Evolutionary conservation across 805 yeast species (phyloP).

Genomic region (Zygotorulaspora florentina): DNA sequence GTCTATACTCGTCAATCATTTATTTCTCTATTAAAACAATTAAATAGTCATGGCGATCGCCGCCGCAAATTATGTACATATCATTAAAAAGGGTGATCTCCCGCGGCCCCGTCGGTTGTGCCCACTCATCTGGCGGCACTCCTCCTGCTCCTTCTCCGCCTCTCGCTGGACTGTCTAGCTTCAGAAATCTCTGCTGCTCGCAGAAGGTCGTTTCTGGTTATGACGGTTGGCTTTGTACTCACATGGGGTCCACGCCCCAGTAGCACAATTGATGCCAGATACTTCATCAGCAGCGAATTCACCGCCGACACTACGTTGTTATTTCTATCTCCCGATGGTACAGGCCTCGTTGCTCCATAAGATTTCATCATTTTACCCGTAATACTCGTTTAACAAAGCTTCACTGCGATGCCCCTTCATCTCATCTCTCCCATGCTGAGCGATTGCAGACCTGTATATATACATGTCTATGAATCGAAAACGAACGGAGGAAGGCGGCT

Average conservation of each 20-base stretch:
- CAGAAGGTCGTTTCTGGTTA: conserved; percentile 25
- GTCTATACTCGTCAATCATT: too few species aligned
- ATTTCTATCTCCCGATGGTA: neutral
- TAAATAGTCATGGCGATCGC: too few species aligned
- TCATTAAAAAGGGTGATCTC: neutral
- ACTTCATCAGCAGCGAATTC: conserved; percentile 6
- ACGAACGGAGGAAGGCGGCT: too few species aligned
- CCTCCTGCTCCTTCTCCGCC: conserved; percentile 1
- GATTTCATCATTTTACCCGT: neutral
- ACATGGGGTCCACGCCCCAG: conserved; percentile 18
- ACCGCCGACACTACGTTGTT: neutral
- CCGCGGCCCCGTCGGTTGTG: neutral
- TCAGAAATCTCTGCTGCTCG: conserved; percentile 15
- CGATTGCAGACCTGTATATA: too few species aligned
- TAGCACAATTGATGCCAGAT: conserved; percentile 7
- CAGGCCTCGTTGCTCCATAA: neutral
- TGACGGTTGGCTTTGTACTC: conserved; percentile 17
- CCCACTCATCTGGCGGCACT: neutral
- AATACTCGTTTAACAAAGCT: neutral
- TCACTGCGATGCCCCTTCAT: too few species aligned
- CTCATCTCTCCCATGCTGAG: too few species aligned
- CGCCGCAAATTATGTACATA: too few species aligned
- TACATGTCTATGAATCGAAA: too few species aligned
- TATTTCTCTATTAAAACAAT: too few species aligned
- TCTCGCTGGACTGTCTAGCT: neutral